phyloP scores from a whole-genome alignment of 352 stramenopile genomes.

The Pythium rishiriense region DNA sequence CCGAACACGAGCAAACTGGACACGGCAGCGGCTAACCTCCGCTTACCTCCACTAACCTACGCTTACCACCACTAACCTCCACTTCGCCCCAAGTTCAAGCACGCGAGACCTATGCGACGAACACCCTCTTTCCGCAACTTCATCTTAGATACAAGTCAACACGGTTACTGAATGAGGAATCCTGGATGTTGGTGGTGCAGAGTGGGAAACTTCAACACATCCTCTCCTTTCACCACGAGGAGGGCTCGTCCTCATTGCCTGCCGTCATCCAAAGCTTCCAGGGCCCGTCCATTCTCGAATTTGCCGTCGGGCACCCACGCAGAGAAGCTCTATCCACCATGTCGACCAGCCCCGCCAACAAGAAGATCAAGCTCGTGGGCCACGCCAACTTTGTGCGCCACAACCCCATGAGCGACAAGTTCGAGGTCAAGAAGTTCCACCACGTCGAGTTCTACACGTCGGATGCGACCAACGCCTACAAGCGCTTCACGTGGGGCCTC shows the following conservation, averaged over 20 bases:
- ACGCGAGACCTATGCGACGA: constrained; percentile 9
- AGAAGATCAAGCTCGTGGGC: constrained; percentile 69
- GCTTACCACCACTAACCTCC: constrained; percentile 18
- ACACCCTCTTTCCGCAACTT: constrained; percentile 16
- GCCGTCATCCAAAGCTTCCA: not conserved
- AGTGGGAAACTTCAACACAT: constrained; percentile 22
- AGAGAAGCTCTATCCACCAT: not conserved
- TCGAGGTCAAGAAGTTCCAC: constrained; percentile 80
- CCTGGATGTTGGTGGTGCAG: constrained; percentile 14
- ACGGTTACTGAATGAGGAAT: constrained; percentile 15
- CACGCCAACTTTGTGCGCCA: constrained; percentile 75
- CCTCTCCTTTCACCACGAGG: not conserved
- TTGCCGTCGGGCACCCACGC: constrained; percentile 11
- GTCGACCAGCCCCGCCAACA: constrained; percentile 27
- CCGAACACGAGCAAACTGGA: constrained; percentile 1
- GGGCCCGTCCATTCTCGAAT: constrained; percentile 28
- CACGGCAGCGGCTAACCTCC: constrained; percentile 16
- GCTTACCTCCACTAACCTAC: constrained; percentile 19
- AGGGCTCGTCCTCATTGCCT: not conserved
- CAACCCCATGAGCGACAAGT: constrained; percentile 77
- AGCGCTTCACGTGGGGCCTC: constrained; percentile 84
- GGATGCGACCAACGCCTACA: constrained; percentile 75
- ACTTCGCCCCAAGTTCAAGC: constrained; percentile 25
- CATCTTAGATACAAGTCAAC: too few relatives aligned
- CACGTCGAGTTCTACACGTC: constrained; percentile 85